Evolutionary conservation across 805 yeast genomes (phyloP).

Genomic region (Barnettozyma botsteinii): DNA sequence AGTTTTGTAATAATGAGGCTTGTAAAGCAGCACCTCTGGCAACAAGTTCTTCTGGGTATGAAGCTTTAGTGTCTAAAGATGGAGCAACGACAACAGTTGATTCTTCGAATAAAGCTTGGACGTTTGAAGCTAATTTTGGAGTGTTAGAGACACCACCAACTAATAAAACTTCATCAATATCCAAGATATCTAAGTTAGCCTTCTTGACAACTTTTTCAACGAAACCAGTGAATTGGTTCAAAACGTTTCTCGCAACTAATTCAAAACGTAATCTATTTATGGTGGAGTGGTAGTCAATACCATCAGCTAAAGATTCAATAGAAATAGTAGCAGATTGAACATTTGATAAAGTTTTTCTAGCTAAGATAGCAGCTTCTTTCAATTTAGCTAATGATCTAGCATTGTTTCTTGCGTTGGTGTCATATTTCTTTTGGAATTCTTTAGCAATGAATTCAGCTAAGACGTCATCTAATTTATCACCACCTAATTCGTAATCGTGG

Average conservation of each 20-base stretch:
- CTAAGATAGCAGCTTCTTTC: constrained; percentile 70
- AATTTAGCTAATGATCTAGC: constrained; percentile 87
- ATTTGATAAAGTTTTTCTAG: constrained; percentile 88
- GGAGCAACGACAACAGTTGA: constrained; percentile 73
- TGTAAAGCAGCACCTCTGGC: constrained; percentile 96
- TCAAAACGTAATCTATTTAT: constrained; percentile 94
- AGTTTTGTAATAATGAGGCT: constrained; percentile 77
- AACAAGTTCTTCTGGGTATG: constrained; percentile 82
- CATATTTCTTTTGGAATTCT: constrained; percentile 87
- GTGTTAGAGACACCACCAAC: constrained; percentile 92
- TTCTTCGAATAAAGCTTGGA: constrained; percentile 77
- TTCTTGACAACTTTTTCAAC: constrained; percentile 68
- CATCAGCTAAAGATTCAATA: constrained; percentile 90
- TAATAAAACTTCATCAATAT: constrained; percentile 84
- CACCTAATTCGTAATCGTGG: constrained; percentile 81
- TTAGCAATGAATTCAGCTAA: constrained; percentile 81
- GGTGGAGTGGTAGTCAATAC: constrained; percentile 87
- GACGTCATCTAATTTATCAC: constrained; percentile 75
- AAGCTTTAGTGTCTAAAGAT: constrained; percentile 64
- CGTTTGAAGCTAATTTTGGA: constrained; percentile 80
- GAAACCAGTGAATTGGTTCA: constrained; percentile 70
- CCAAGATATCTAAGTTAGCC: constrained; percentile 80
- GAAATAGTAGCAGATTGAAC: constrained; percentile 87
- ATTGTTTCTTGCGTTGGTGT: constrained; percentile 72
- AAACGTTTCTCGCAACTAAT: constrained; percentile 72